These are phyloP conservation scores for Candida anutae DNA, from an alignment of 1,139 yeast genomes.

Conservation along the genomic window DNA sequence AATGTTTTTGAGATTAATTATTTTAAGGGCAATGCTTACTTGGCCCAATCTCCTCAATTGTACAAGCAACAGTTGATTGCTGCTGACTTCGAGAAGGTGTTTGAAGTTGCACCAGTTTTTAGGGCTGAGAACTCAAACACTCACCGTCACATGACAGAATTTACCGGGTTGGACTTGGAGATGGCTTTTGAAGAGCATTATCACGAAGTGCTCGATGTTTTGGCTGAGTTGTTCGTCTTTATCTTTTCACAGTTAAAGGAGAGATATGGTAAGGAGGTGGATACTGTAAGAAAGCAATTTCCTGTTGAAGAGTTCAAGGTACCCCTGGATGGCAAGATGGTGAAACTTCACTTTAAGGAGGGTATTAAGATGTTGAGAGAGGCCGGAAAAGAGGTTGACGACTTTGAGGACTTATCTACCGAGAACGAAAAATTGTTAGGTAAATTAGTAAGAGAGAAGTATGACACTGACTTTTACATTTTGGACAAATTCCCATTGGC, in stretches of 20 bases:
- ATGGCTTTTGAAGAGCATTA: constrained; percentile 98
- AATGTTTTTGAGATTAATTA: constrained; percentile 90
- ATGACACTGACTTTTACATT: constrained; percentile 95
- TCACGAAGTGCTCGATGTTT: constrained; percentile 82
- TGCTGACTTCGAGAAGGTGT: constrained; percentile 93
- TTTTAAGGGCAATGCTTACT: constrained; percentile 85
- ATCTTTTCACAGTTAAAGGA: constrained; percentile 76
- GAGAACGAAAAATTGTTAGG: constrained; percentile 94
- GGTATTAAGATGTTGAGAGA: constrained; percentile 81
- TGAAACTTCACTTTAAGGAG: constrained; percentile 80
- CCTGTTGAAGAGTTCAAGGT: constrained; percentile 96
- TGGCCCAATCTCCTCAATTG: constrained; percentile 97
- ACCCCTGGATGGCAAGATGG: constrained; percentile 87
- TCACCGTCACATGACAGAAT: constrained; percentile 98
- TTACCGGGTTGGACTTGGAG: constrained; percentile 94
- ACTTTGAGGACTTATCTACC: constrained; percentile 83
- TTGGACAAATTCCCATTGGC: constrained; percentile 97
- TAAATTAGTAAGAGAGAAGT: constrained; percentile 82
- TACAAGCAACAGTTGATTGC: constrained; percentile 97
- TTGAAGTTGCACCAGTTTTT: constrained; percentile 95
- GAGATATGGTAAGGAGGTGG: constrained; percentile 79
- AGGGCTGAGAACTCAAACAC: constrained; percentile 99
- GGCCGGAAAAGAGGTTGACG: constrained; percentile 77
- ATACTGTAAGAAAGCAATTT: constrained; percentile 83
- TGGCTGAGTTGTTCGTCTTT: constrained; percentile 81